Base-by-base conservation (phyloP, 352 stramenopile species). In the Blastocystis sp. region DNA sequence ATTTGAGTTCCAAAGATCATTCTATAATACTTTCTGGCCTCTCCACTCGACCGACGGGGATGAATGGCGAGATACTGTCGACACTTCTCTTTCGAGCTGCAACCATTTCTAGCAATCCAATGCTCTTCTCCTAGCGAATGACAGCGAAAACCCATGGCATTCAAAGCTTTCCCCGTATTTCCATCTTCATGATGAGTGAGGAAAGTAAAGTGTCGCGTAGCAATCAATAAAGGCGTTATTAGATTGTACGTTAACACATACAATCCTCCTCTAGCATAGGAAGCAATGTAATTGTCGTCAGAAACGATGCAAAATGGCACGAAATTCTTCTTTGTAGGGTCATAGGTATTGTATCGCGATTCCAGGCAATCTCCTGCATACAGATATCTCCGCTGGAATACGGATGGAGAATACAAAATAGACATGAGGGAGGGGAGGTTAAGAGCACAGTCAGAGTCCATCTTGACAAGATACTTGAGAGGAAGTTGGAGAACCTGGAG, bases 261-360 rank as follows among this genome's bases (percentile, higher is more conserved):
- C n/a, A 64, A 64, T 64, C 57, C 57, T 35, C 57, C 57, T 27
- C 57, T 27, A 27, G 57, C 57, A 64, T 64, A 64, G 57, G 57
- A 64, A 15, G 57, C 57, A 64, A 64, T 64, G 57, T 35, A 35
- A 7, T 27, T 64, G 7, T 64, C 57, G 13, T 64, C 57, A 11
- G 30, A 4, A 27, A 64, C 57, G 13, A 64, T 27, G 15, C 57
- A 64, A 35, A 27, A 35, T 11, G 57, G 57, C 7, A 64, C 57
- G 13, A 17, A 64, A 15, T 64, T 64, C 57, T 64, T 64, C n/a
- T 27, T 35, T 5, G 30, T 27, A 35, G 57, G n/a, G 13, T 64
- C 57, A 35, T 64, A 64, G 57, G 57, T 35, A 35, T 64, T 64
- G 13, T 64, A 64, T 5, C n/a, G 30, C 6, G 57, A 64, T 27